Percentiles rank a stretch among this genome's conserved stretches.
Evolutionary conservation across 1,284 basidiomycete species (phyloP).

Genomic region (Cutaneotrichosporon cyanovorans): DNA sequence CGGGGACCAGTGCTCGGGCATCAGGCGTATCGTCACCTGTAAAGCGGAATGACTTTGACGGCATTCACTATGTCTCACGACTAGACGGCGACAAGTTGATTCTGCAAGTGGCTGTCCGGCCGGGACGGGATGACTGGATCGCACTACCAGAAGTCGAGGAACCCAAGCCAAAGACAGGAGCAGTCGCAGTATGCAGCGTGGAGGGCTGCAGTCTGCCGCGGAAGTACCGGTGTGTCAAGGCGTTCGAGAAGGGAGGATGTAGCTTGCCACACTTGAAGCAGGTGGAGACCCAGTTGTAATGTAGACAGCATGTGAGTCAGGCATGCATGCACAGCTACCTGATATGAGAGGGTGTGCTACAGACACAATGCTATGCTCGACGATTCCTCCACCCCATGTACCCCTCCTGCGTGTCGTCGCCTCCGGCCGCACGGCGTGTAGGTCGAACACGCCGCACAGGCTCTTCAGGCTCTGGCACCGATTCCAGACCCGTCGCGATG

Average conservation of each 20-base stretch:
- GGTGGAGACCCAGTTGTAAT: slow-evolving; percentile 23
- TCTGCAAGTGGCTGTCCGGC: slow-evolving; percentile 23
- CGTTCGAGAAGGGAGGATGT: slow-evolving; percentile 54
- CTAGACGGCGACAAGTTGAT: slow-evolving; percentile 14
- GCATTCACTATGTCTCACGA: slow-evolving; percentile 9
- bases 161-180: neutral
- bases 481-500: slow-evolving; percentile 24
- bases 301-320: too few species aligned
- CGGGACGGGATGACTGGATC: slow-evolving; percentile 24
- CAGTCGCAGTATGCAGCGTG: slow-evolving; percentile 43
- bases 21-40: slow-evolving; percentile 8
- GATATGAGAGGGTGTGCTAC: too few species aligned
- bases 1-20: neutral
- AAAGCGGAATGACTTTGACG: slow-evolving; percentile 5
- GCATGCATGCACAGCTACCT: too few species aligned
- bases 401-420: slow-evolving; percentile 24
- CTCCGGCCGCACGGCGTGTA: slow-evolving; percentile 15
- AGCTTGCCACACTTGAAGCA: slow-evolving; percentile 48
- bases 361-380: too few species aligned
- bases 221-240: slow-evolving; percentile 53
- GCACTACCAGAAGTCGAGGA: neutral
- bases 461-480: slow-evolving; percentile 2
- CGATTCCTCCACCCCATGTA: slow-evolving; percentile 30
- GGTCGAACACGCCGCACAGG: slow-evolving; percentile 8
- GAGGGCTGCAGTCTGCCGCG: slow-evolving; percentile 48